phyloP scores from a whole-genome alignment of 345 rosid species.

The Pseudoturritis turrita region DNA sequence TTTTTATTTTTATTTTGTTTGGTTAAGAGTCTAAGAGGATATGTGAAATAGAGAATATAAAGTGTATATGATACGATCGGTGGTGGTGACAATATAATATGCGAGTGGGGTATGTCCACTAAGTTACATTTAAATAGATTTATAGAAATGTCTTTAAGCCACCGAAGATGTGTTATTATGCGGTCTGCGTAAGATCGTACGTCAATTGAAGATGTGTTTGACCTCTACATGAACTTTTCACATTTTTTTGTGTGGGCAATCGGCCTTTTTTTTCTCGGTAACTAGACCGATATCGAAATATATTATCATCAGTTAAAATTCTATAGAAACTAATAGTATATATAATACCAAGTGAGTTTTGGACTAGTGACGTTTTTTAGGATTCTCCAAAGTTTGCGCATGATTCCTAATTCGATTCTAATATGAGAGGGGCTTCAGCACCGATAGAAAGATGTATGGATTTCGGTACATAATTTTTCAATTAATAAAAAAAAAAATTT shows the following conservation, averaged over 20 bases:
- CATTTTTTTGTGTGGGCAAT: background rate
- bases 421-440: too few species aligned
- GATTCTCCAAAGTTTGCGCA: too few species aligned
- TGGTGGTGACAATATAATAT: slow-evolving; percentile 51
- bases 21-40: slow-evolving; percentile 25
- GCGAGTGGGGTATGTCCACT: slow-evolving; percentile 65
- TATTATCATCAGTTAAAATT: background rate
- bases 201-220: slow-evolving; percentile 27
- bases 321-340: background rate
- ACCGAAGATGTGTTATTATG: slow-evolving; percentile 24
- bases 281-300: background rate
- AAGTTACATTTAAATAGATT: slow-evolving; percentile 36
- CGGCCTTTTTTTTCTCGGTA: background rate
- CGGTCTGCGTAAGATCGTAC: slow-evolving; percentile 36
- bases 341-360: too few species aligned
- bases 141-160: slow-evolving; percentile 24
- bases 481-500: too few species aligned
- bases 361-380: too few species aligned
- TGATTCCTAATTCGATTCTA: too few species aligned
- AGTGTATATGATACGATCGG: slow-evolving; percentile 33
- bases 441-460: too few species aligned
- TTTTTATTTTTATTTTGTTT: background rate
- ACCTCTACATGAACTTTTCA: slow-evolving; percentile 22
- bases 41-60: slow-evolving; percentile 32
- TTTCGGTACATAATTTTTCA: too few species aligned